Base-by-base conservation (phyloP, 2,329 filamentous ascomycete species). In the Cladosporium sp. region DNA sequence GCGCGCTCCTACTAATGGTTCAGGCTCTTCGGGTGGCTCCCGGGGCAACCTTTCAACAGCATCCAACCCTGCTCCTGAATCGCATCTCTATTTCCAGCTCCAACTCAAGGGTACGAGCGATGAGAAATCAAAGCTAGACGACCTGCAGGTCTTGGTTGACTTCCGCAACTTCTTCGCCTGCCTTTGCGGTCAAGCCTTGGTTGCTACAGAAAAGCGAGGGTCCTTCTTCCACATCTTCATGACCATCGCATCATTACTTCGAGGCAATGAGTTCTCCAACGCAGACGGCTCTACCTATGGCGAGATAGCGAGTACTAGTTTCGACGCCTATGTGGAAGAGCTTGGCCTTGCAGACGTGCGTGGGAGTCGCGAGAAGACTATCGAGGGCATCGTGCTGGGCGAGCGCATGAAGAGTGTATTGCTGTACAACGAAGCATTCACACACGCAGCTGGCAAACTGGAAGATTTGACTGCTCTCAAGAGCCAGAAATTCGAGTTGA, bases 371-470 rank as follows among this genome's bases (percentile, higher is more conserved):
- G 92, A 97, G 74, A 96, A 95, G 83, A 97, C 91, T 0, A 83
- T 98, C 28, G 92, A 98, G 78, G 91, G 89, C 0, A 84, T 98
- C 56, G 85, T 98, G n/a, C 82, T 99, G 12, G 93, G 91, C 65
- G 94, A 99, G 79, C 86, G 87, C 44, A 91, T 98, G 88, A 89
- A 89, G 66, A 96, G 87, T 57, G 86, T 89, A 72, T 85, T 89
- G 8, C 84, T 99, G 2, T 98, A 96, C 79, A 92, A 91, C 66
- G 93, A 97, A 77, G 92, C 92, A 0, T 98, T 97, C 73, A 88
- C 93, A 5, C 95, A 98, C 77, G 92, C 89, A 0, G 92, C 91
- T 11, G 95, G 94, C 59, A 96, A 95, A 78, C 92, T 85, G 68
- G 83, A 94, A 66, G 86, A 91, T 23, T 84, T 92, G 35, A 87